Evolutionary conservation across 2,329 filamentous ascomycete genomes (phyloP).

Genomic region (Tolypocladium inflatum): DNA sequence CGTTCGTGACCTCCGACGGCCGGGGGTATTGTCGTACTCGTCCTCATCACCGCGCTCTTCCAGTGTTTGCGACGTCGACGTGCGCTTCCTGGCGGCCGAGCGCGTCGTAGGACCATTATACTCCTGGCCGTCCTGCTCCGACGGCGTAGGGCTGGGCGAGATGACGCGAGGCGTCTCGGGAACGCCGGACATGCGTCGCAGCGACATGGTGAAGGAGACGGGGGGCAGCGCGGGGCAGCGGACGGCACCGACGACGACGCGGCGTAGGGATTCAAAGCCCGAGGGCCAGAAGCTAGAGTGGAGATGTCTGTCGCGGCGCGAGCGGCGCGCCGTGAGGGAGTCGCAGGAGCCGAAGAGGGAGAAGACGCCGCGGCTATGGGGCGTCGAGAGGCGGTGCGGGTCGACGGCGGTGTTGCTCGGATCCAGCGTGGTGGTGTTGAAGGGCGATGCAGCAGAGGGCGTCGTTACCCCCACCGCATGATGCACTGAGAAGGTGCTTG

Average conservation of each 20-base stretch:
- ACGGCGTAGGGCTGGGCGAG: constrained; percentile 67
- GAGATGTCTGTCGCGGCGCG: constrained; percentile 44
- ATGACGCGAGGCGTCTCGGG: constrained; percentile 81
- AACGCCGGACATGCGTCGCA: constrained; percentile 42
- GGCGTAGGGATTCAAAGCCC: constrained; percentile 35
- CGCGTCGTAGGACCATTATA: constrained; percentile 70
- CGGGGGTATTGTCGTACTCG: constrained; percentile 33
- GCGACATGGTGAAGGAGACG: constrained; percentile 46
- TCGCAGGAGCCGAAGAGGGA: constrained; percentile 12
- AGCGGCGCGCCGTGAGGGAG: constrained; percentile 20
- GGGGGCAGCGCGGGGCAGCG: constrained; percentile 47
- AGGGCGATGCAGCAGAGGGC: constrained; percentile 43
- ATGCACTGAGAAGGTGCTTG: constrained; percentile 18
- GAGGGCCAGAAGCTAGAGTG: constrained; percentile 37
- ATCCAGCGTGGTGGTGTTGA: constrained; percentile 44
- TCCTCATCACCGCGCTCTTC: constrained; percentile 48
- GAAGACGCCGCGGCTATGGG: constrained; percentile 7
- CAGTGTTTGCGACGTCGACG: constrained; percentile 49
- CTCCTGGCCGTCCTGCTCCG: constrained; percentile 20
- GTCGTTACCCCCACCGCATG: constrained; percentile 47
- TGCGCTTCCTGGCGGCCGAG: constrained; percentile 53
- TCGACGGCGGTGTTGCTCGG: constrained; percentile 29
- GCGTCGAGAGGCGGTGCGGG: constrained; percentile 5
- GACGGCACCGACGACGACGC: constrained; percentile 47
- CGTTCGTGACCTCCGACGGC: constrained; percentile 53